Evolutionary conservation across 1,284 basidiomycete genomes (phyloP), one percentile per base, ranked within the genome.

Genomic region (Microbotryomycetes sp.): DNA sequence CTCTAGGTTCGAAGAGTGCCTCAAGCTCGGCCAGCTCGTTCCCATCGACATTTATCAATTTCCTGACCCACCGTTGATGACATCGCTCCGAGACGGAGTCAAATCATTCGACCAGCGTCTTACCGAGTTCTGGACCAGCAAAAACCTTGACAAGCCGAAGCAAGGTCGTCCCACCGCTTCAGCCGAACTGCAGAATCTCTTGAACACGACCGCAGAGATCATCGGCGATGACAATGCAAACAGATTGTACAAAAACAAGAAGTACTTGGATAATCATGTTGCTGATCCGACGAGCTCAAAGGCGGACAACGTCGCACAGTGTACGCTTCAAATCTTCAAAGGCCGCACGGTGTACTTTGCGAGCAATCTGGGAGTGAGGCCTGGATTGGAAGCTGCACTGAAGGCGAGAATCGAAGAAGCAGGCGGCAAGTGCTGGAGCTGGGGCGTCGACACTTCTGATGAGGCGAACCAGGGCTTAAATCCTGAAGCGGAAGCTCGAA

Each of bases 11-110:
- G 68, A 67, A 46, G 88, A 91, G 65, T 81, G 82, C 13, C 81
- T 89, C 45, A 79, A 83, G 24, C 77, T 88, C 7, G 84, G 84
- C 1, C 76, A 80, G 24, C 76, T 81, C 13, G 76, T 79, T 5
- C 77, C 89, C 1, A 78, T 82, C 9, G 75, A 75, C 0, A 76
- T 81, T 24, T 92, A 90, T 69, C 79, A 84, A 61, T 92, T 89
- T 82, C 88, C 88, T 0, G 66, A 72, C 1, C 73, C 76, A 9
- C 58, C 67, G 27, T 41, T 69, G 47, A 61, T 72, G 9, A 11
- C 18, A 11, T 9, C 9, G 9, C 35, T 11, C 18, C 35, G 18
- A 41, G 35, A 41, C 46, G 41, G 59, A 68, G 24, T 26, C 60
- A 59, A 67, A 49, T 41, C 69, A 41, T 66, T 69, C 64, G 30